phyloP scores from a whole-genome alignment of 2,329 filamentous ascomycete genomes.

The Penicillium sp. region DNA sequence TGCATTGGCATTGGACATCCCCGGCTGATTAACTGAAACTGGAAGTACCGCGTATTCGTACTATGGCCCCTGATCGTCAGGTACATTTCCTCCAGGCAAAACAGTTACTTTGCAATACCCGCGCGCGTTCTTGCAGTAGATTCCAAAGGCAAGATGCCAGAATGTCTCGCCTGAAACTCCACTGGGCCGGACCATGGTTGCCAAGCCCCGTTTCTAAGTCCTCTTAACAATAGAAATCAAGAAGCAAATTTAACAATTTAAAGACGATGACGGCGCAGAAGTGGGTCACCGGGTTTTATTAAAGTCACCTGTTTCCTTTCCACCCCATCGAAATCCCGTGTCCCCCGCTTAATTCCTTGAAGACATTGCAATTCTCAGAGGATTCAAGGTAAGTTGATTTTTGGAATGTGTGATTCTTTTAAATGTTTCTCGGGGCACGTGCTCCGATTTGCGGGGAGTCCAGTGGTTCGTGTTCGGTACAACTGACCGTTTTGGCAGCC shows the following conservation, averaged over 20 bases:
- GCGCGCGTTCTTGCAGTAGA: constrained; percentile 4
- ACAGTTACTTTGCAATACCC: not conserved
- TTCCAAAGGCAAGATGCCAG: not conserved
- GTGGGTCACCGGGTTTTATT: constrained; percentile 11
- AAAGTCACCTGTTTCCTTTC: constrained; percentile 9
- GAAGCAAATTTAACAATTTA: not conserved
- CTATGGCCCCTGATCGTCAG: constrained; percentile 15
- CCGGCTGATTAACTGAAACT: not conserved
- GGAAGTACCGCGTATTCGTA: not conserved
- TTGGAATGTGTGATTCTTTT: not conserved
- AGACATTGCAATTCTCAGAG: not conserved
- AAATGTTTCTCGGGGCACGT: not conserved
- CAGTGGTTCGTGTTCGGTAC: constrained; percentile 1
- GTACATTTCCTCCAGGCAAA: not conserved
- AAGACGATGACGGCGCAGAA: constrained; percentile 7
- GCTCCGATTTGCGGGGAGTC: not conserved
- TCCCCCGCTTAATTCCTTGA: not conserved
- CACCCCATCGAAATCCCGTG: constrained; percentile 3
- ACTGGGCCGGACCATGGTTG: not conserved
- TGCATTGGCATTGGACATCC: not conserved
- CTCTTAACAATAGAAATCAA: not conserved
- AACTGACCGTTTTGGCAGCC: not conserved
- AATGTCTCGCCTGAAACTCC: not conserved
- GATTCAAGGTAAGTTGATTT: not conserved
- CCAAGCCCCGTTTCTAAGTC: not conserved